Evolutionary conservation across 306 rosid genomes (phyloP), one percentile per base, ranked within the genome.

Genomic region (Coriaria nepalensis): DNA sequence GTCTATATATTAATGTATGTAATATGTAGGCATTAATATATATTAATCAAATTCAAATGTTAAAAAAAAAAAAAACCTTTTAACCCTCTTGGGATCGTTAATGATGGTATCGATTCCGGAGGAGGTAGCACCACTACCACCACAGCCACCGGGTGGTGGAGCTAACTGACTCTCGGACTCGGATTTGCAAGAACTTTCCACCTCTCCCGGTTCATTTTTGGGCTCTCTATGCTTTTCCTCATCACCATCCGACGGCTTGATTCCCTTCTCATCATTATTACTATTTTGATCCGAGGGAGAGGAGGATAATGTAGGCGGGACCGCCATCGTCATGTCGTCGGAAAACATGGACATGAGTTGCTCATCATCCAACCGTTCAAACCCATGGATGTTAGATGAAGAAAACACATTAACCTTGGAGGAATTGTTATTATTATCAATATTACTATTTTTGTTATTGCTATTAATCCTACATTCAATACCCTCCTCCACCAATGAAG

Each of bases 231-330:
- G 68, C 13, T 36, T 6, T 10, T 56, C 43, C 0, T 10, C 45
- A 11, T 70, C 71, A 54, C 45, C 7, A 35, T 54, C 37, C 72
- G 35, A 45, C 8, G 74, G 60, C 62, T 68, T 20, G 29, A 20
- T 20, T 20, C 29, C 29, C 62, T 68, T 78, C 8, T 81, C 88
- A 6, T 76, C 82, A 43, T 76, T 64, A 36, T 78, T 78, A 62
- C 94, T 83, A 36, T 74, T 84, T 37, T 79, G 86, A 49, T 84
- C 97, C 14, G 95, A 77, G 20, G 97, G 90, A 9, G 96, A 76
- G 0, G 72, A 50, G 10, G 73, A 54, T 2, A 63, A 45, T 0
- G 83, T 53, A 0, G 86, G 71, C 5, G 65, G 81, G 2, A 69
- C 20, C 0, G 69, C 12, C 2, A 58, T 70, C 6, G 57, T 48